Base-by-base conservation (phyloP, 2,329 filamentous ascomycete genomes). In the Claviceps paspali region DNA sequence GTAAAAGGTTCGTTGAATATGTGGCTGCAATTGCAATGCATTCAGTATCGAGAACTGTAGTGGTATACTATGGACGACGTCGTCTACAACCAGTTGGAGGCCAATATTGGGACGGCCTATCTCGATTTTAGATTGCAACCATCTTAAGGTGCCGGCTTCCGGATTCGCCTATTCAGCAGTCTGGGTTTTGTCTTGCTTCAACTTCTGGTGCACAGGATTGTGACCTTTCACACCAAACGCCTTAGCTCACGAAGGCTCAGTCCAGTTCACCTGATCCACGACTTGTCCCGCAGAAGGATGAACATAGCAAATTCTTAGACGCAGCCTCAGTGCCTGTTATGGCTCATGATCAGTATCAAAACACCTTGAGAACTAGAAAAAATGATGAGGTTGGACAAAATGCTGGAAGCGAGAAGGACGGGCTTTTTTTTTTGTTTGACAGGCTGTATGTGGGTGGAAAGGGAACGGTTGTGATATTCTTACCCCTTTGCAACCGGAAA, bases 261-360 rank as follows among this genome's bases (percentile, higher is more conserved):
- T 79, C 91, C 91, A 98, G 63, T 95, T 92, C 41, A 96, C 86
- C 61, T 96, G 87, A 52, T 98, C 91, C 54, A 81, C 80, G 14
- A 92, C 69, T 43, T 79, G 71, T 36, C 76, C 76, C 18, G 67
- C 73, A 40, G 73, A 71, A 40, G 80, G 75, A 56, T 82, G 81
- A 24, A 73, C 65, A 56, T 86, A 96, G 40, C 74, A 77, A 51
- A 98, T 74, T 61, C 86, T 86, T 52, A 98, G 65, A 52, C 91
- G 78, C 49, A 98, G 65, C 44, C 88, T 76, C 45, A 98, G 72
- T 46, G 81, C 70, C 91, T 95, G 50, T 24, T 46, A 29, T 18
- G 4, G 23, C 48, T 43, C 49, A 43, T 21, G 40, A 31, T 28
- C 18, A 33, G 35, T 19, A 32, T 15, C 6, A 40, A 12, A n/a